Conservation (phyloP, 1,284 basidiomycete genomes). For the Microbotryum lychnidis-dioicae region DNA sequence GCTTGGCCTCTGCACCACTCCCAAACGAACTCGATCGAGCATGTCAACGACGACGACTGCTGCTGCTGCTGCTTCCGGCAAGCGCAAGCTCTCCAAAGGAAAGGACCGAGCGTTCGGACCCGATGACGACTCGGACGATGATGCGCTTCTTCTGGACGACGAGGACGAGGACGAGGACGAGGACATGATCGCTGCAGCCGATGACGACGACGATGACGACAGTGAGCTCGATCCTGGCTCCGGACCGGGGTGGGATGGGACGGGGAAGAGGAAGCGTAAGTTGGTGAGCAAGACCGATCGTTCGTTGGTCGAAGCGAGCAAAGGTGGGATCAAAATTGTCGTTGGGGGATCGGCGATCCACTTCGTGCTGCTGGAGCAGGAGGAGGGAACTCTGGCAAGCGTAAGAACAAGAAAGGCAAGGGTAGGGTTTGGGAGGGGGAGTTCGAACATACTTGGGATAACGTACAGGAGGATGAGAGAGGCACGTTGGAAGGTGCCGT, state of each 20-base stretch:
- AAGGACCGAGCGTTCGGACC: not conserved
- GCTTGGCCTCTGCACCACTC: no score
- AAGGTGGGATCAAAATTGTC: conserved; percentile 1
- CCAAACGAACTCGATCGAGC: no score
- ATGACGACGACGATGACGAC: not conserved
- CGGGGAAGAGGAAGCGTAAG: not conserved
- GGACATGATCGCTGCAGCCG: conserved; percentile 9
- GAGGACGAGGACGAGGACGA: not conserved
- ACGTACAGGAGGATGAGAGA: conserved; percentile 87
- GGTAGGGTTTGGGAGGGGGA: conserved; percentile 85
- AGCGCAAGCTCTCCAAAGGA: not conserved
- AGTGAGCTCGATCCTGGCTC: not conserved
- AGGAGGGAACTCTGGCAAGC: conserved; percentile 2
- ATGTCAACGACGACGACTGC: no score
- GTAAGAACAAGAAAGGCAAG: conserved; percentile 45
- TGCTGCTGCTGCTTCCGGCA: no score
- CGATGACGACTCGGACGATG: not conserved
- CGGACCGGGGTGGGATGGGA: conserved; percentile 1
- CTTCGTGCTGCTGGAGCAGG: not conserved
- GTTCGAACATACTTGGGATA: conserved; percentile 92
- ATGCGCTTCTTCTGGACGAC: not conserved
- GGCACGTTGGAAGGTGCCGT: conserved; percentile 87
- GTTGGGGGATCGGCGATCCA: not conserved
- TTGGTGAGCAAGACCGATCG: conserved; percentile 5
- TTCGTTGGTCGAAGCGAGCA: conserved; percentile 7